phyloP scores from a whole-genome alignment of 2,329 filamentous ascomycete genomes.

The Pseudocercospora musae region DNA sequence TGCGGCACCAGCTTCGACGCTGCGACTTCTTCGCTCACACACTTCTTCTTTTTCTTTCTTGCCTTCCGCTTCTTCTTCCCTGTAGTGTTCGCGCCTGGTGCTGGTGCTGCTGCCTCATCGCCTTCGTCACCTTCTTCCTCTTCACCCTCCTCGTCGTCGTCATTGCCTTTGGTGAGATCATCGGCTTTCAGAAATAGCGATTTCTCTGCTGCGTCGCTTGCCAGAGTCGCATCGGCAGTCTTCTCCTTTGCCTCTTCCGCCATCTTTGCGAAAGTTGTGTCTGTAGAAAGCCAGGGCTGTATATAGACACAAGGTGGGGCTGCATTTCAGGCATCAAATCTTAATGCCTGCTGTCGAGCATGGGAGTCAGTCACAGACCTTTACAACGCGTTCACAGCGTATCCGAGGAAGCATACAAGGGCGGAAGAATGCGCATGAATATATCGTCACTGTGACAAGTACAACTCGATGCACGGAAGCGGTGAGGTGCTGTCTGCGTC shows the following conservation, averaged over 20 bases:
- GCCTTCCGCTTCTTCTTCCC: conserved; percentile 30
- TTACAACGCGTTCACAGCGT: too few species aligned
- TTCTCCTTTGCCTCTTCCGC: conserved; percentile 9
- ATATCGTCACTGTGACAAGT: not conserved
- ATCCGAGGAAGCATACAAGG: too few species aligned
- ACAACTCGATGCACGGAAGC: not conserved
- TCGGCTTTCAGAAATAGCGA: conserved; percentile 16
- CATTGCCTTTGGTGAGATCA: conserved; percentile 18
- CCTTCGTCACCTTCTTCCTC: conserved; percentile 21
- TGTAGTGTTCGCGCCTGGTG: conserved; percentile 9
- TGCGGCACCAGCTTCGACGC: conserved; percentile 7
- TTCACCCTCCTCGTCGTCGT: conserved; percentile 22
- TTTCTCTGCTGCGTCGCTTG: conserved; percentile 21
- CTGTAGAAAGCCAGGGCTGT: not conserved
- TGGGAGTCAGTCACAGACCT: too few species aligned
- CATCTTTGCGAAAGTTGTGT: not conserved
- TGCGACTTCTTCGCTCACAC: conserved; percentile 10
- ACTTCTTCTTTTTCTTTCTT: conserved; percentile 26
- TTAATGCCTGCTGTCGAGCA: not conserved
- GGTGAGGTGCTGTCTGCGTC: not conserved
- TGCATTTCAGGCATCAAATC: not conserved
- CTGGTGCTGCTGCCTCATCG: conserved; percentile 12
- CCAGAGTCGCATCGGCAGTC: conserved; percentile 17
- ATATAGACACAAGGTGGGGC: not conserved
- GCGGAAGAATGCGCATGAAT: too few species aligned